Evolutionary conservation across 805 yeast species (phyloP).

Genomic region (Komagataella pseudopastoris): DNA sequence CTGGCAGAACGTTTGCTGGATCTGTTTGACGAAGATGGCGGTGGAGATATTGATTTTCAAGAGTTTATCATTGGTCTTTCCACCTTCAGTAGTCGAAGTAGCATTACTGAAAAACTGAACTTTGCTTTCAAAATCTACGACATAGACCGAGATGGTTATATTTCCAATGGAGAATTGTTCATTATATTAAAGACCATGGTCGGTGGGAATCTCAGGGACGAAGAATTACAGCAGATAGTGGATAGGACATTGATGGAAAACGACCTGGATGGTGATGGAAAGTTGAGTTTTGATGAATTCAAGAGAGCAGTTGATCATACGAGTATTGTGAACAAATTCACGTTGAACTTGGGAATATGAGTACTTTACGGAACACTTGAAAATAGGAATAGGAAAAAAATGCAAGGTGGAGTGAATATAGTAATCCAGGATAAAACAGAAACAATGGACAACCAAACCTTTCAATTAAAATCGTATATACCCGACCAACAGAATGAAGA

Average conservation of each 20-base stretch:
- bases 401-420: background rate
- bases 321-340: slow-evolving; percentile 13
- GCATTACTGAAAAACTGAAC: slow-evolving; percentile 64
- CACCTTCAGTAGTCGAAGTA: slow-evolving; percentile 77
- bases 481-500: too few species aligned
- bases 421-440: background rate
- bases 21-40: slow-evolving; percentile 84
- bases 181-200: slow-evolving; percentile 95
- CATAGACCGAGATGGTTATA: slow-evolving; percentile 88
- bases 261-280: slow-evolving; percentile 80
- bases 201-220: slow-evolving; percentile 76
- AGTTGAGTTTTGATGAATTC: slow-evolving; percentile 78
- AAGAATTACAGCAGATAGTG: slow-evolving; percentile 90
- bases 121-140: slow-evolving; percentile 94
- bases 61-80: slow-evolving; percentile 66
- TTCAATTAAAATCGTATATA: too few species aligned
- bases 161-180: slow-evolving; percentile 90
- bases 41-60: slow-evolving; percentile 89
- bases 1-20: slow-evolving; percentile 83
- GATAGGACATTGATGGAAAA: slow-evolving; percentile 93
- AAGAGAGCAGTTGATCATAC: slow-evolving; percentile 43
- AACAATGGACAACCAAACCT: background rate
- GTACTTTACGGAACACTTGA: background rate
- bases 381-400: background rate
- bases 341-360: background rate